Percentiles rank a stretch among this genome's conserved stretches.
These are phyloP conservation scores for Stylonectria norvegica DNA, from an alignment of 2,329 filamentous ascomycete species.

Conservation along the genomic window DNA sequence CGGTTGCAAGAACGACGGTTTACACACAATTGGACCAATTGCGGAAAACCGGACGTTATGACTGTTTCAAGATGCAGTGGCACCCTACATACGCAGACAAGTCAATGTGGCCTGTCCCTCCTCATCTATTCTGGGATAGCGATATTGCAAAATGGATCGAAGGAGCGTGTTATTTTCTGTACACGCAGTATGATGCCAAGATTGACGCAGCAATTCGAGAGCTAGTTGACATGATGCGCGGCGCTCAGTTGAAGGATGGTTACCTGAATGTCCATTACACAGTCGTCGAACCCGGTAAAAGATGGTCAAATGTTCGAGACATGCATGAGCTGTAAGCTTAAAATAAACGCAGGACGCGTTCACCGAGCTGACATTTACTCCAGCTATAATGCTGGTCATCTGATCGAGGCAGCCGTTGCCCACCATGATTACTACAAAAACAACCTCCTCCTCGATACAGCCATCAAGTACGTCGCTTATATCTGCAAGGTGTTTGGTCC, in stretches of 20 bases:
- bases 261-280: constrained; percentile 64
- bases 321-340: constrained; percentile 55
- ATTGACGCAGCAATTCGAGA: constrained; percentile 31
- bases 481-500: constrained; percentile 52
- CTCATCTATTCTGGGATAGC: constrained; percentile 59
- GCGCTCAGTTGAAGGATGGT: constrained; percentile 56
- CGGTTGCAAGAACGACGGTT: constrained; percentile 38
- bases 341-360: background rate
- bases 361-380: background rate
- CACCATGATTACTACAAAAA: constrained; percentile 53
- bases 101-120: constrained; percentile 52
- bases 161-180: constrained; percentile 56
- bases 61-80: constrained; percentile 57
- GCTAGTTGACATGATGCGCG: constrained; percentile 54
- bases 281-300: constrained; percentile 51
- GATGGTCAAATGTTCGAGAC: constrained; percentile 58
- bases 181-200: constrained; percentile 17
- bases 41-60: constrained; percentile 52
- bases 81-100: constrained; percentile 51
- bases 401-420: constrained; percentile 59
- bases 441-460: constrained; percentile 47
- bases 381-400: constrained; percentile 57
- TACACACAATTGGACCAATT: constrained; percentile 51
- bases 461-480: constrained; percentile 53
- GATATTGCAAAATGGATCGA: constrained; percentile 59